Conservation (phyloP, 2,329 filamentous ascomycete genomes). For the Tolypocladium tropicale region DNA sequence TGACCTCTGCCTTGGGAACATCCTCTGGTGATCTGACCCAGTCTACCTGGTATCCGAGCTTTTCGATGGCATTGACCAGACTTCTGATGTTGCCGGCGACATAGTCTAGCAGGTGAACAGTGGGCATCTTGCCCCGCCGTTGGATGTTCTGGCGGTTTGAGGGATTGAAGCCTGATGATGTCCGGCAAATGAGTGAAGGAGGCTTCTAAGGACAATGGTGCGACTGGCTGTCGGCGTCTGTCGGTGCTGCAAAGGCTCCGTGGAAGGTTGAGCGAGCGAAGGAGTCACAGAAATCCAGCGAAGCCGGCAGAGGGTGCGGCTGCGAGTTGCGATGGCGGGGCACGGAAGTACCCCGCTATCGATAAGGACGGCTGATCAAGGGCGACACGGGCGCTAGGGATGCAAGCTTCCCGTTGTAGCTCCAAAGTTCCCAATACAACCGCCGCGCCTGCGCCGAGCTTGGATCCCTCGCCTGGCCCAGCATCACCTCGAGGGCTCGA, state of each 20-base stretch:
- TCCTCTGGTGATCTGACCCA: constrained; percentile 84
- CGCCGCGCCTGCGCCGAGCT: neutral
- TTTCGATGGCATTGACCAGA: constrained; percentile 94
- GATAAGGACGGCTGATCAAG: neutral
- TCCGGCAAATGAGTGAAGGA: neutral
- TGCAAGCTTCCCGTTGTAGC: neutral
- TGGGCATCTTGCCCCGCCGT: constrained; percentile 49
- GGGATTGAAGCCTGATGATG: neutral
- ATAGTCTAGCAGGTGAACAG: constrained; percentile 73
- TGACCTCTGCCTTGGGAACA: constrained; percentile 72
- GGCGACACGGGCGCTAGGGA: neutral
- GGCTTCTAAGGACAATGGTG: neutral
- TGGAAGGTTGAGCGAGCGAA: constrained; percentile 2
- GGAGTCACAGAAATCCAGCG: neutral
- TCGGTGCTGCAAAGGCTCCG: constrained; percentile 2
- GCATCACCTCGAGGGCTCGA: neutral
- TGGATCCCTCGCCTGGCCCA: neutral
- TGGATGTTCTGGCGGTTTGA: neutral
- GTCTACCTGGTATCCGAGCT: constrained; percentile 83
- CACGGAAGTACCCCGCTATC: neutral
- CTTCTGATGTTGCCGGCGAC: constrained; percentile 95
- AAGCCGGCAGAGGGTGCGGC: neutral
- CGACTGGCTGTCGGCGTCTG: neutral
- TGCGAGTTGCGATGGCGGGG: neutral
- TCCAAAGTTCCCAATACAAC: neutral